phyloP scores from a whole-genome alignment of 2,329 filamentous ascomycete genomes.

The Trichoderma sp. region DNA sequence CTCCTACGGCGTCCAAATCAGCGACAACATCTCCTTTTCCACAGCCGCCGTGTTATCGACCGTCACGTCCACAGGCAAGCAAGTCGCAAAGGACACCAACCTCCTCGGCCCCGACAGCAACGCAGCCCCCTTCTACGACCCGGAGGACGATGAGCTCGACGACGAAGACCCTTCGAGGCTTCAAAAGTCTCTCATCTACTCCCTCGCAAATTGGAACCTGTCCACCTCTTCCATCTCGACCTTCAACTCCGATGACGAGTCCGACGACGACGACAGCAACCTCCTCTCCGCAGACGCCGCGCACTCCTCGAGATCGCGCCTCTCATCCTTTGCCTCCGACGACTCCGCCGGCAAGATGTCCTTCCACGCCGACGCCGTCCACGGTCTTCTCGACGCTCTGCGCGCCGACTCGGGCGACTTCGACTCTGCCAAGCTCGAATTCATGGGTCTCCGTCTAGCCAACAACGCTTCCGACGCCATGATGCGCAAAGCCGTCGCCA shows the following conservation, averaged over 20 bases:
- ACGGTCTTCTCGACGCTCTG: conserved; percentile 83
- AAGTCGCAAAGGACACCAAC: conserved; percentile 44
- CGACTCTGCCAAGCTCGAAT: conserved; percentile 80
- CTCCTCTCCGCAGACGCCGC: conserved; percentile 46
- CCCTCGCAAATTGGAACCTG: conserved; percentile 53
- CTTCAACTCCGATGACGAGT: conserved; percentile 64
- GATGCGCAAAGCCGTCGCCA: conserved; percentile 82
- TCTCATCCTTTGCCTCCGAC: conserved; percentile 72
- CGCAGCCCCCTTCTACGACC: conserved; percentile 51
- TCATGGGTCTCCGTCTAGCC: conserved; percentile 88
- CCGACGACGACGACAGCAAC: conserved; percentile 67
- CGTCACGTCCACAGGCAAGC: conserved; percentile 41
- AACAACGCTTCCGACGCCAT: conserved; percentile 88
- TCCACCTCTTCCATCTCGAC: conserved; percentile 59
- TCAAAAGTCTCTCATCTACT: conserved; percentile 59
- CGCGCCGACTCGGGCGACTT: conserved; percentile 76
- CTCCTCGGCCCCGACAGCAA: conserved; percentile 54
- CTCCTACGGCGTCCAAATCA: conserved; percentile 74
- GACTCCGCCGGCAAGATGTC: conserved; percentile 58
- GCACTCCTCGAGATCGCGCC: conserved; percentile 60
- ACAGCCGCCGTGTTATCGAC: conserved; percentile 39
- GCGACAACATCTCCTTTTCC: conserved; percentile 57
- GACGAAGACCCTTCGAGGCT: conserved; percentile 53
- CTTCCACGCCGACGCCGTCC: conserved; percentile 86
- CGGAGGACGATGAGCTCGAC: conserved; percentile 53